Conservation (phyloP, 805 yeast genomes). For the Wickerhamia fluorescens region DNA sequence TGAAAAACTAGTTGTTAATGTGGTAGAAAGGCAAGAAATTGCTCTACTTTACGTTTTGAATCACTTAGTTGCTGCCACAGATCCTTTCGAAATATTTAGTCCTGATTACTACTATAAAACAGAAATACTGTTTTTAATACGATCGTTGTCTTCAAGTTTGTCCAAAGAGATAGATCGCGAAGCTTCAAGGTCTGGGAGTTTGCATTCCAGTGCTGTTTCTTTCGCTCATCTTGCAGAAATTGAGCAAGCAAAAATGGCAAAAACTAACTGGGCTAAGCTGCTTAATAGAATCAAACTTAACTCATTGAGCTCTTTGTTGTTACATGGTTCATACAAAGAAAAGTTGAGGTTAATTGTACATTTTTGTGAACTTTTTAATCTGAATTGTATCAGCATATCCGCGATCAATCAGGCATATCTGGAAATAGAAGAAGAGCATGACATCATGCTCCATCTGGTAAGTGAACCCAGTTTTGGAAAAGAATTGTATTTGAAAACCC, state of each 20-base stretch:
- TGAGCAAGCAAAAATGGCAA: conserved; percentile 2
- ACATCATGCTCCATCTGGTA: conserved; percentile 2
- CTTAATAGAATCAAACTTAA: conserved; percentile 5
- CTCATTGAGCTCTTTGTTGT: conserved; percentile 16
- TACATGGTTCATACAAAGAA: conserved; percentile 24
- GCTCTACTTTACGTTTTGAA: conserved; percentile 22
- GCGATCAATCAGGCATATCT: conserved; percentile 1
- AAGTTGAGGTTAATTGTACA: conserved; percentile 15
- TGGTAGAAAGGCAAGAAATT: conserved; percentile 22
- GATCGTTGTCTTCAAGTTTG: conserved; percentile 14
- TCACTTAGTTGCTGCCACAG: conserved; percentile 13
- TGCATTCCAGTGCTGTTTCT: conserved; percentile 14
- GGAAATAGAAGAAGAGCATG: conserved; percentile 1
- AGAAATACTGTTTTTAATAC: conserved; percentile 13
- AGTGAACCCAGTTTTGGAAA: conserved; percentile 12
- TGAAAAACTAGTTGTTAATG: conserved; percentile 5
- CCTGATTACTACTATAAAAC: conserved; percentile 8
- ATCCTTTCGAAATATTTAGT: conserved; percentile 9
- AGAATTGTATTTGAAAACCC: conserved; percentile 7
- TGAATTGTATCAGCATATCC: conserved; percentile 5
- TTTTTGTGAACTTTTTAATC: conserved; percentile 12
- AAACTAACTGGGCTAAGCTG: conserved; percentile 2
- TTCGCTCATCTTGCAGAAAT: conserved; percentile 5
- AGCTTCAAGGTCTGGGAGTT: conserved; percentile 16
- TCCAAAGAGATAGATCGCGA: conserved; percentile 18